phyloP scores from a whole-genome alignment of 2,329 filamentous ascomycete species.

The Dothistroma septosporum region DNA sequence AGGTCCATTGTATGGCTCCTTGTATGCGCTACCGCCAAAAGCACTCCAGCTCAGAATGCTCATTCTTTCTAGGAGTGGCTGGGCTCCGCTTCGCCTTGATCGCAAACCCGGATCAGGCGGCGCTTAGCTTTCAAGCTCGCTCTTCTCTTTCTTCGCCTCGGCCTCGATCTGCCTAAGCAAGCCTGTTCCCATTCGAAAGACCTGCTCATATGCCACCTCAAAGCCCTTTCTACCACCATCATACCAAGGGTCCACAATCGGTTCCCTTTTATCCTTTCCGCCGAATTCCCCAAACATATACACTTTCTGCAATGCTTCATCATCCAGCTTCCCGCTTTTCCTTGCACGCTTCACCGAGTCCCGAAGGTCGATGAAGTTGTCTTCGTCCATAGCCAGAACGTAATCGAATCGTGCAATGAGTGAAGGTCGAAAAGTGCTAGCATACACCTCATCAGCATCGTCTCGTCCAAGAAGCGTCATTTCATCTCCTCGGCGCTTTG shows the following conservation, averaged over 20 bases:
- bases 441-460: neutral
- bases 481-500: neutral
- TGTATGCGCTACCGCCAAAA: neutral
- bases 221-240: slow-evolving; percentile 84
- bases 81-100: too few relatives aligned
- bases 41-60: too few relatives aligned
- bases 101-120: neutral
- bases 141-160: slow-evolving; percentile 22
- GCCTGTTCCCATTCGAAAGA: slow-evolving; percentile 68
- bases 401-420: slow-evolving; percentile 75
- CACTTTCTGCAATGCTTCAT: slow-evolving; percentile 35
- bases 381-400: slow-evolving; percentile 88
- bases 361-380: slow-evolving; percentile 69
- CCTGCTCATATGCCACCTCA: slow-evolving; percentile 80
- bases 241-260: slow-evolving; percentile 84
- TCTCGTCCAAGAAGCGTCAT: neutral
- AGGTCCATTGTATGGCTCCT: neutral
- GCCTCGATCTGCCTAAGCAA: slow-evolving; percentile 62
- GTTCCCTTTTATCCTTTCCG: slow-evolving; percentile 54
- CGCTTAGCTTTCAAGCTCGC: neutral
- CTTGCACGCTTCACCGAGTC: slow-evolving; percentile 54
- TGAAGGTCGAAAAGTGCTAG: neutral
- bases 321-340: slow-evolving; percentile 36
- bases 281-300: slow-evolving; percentile 80
- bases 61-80: too few relatives aligned